phyloP scores from a whole-genome alignment of 2,329 filamentous ascomycete species.

The Decorospora gaudefroyi region DNA sequence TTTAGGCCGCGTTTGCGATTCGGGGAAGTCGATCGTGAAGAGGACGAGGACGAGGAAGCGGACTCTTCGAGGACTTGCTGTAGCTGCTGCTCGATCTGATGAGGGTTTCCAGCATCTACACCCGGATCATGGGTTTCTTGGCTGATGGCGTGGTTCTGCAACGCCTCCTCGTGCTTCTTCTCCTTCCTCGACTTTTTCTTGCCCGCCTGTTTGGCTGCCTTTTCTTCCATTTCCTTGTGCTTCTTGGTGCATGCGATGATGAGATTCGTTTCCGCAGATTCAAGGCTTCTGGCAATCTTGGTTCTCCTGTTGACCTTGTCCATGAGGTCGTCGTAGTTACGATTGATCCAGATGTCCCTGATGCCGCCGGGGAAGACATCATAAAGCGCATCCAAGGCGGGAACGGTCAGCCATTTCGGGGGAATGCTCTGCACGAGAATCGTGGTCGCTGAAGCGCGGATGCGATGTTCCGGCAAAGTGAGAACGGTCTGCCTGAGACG shows the following conservation, averaged over 20 bases:
- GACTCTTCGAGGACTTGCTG: slow-evolving; percentile 50
- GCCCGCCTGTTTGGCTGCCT: slow-evolving; percentile 67
- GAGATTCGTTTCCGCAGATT: slow-evolving; percentile 81
- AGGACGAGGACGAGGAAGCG: slow-evolving; percentile 39
- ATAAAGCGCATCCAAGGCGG: slow-evolving; percentile 81
- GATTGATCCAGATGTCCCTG: slow-evolving; percentile 94
- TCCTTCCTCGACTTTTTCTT: slow-evolving; percentile 57
- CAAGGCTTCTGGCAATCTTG: slow-evolving; percentile 70
- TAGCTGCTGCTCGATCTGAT: slow-evolving; percentile 59
- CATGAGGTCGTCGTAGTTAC: slow-evolving; percentile 79
- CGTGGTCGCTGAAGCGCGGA: slow-evolving; percentile 91
- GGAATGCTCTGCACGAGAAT: slow-evolving; percentile 92
- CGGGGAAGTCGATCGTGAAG: slow-evolving; percentile 44
- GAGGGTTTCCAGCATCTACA: slow-evolving; percentile 61
- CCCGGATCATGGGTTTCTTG: slow-evolving; percentile 59
- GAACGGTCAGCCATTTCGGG: slow-evolving; percentile 82
- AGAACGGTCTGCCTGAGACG: slow-evolving; percentile 92
- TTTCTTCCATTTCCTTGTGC: slow-evolving; percentile 69
- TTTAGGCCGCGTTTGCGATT: slow-evolving; percentile 36
- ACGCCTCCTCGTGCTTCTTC: slow-evolving; percentile 66
- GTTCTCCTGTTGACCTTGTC: slow-evolving; percentile 82
- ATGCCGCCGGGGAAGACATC: slow-evolving; percentile 96
- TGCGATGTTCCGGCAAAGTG: slow-evolving; percentile 90
- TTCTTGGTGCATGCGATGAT: slow-evolving; percentile 79
- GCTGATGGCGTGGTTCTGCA: slow-evolving; percentile 59